Base-by-base conservation (phyloP, 768 basidiomycete genomes). In the Calocybe indica region DNA sequence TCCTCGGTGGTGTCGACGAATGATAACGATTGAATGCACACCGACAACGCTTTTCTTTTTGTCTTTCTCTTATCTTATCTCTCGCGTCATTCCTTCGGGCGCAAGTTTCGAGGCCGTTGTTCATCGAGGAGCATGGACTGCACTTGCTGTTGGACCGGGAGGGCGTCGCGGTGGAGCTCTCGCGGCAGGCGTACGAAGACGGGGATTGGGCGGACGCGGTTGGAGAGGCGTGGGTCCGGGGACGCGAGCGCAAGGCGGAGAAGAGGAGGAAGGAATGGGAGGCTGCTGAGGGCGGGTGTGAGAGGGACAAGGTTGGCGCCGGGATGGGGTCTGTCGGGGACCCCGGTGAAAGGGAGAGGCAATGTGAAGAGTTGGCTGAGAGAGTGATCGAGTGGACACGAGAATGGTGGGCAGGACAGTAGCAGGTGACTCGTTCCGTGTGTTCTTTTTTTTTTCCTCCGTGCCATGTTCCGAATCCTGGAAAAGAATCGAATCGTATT, bases 121-220 rank as follows among this genome's bases (percentile, higher is more conserved):
- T 91, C 55, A 79, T 89, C 37, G 88, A 90, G 57, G 88, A 91
- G 59, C 81, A 85, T 55, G 88, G 88, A 3, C 68, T 91, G 31
- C 77, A 80, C 5, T 68, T 82, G 10, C 67, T 85, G 31, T 77
- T 90, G 35, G 69, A 78, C 35, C 66, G 65, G 15, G 77, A 83
- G 39, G 88, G 87, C 10, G 78, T 82, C 11, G 85, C 85, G 7
- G 70, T 88, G 30, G 85, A 87, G 61, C 72, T 90, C 33, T 67
- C 76, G 11, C 76, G 85, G 13, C 66, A 73, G 28, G 67, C 72
- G 7, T 88, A 88, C 55, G 87, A 88, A 59, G 69, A 65, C n/a
- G 87, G 87, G 7, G 77, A 85, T 45, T 89, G 87, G 87, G 80
- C 84, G 1, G 49, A 55, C 7, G 71, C 73, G 6, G 72, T 88